A percentile compares a stretch with the other conserved stretches of the same genome.
Evolutionary conservation across 345 rosid species (phyloP).

Genomic region (Lenwebbia sp.): DNA sequence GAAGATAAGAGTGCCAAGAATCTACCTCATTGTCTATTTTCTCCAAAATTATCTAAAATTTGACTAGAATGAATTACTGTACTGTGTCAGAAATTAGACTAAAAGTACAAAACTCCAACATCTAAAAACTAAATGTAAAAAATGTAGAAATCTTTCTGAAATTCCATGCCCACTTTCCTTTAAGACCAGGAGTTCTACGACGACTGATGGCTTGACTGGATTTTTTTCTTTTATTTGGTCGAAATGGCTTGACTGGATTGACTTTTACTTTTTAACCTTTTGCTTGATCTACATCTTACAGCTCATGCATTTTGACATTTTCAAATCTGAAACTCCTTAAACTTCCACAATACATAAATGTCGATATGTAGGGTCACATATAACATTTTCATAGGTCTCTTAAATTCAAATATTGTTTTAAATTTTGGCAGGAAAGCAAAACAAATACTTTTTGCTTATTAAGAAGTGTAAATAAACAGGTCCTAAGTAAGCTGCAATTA

Average conservation of each 20-base stretch:
- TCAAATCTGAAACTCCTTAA: background rate
- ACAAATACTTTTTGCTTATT: background rate
- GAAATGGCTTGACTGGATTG: background rate
- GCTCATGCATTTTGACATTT: background rate
- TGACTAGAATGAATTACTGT: background rate
- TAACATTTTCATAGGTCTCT: background rate
- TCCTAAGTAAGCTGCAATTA: background rate
- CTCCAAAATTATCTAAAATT: background rate
- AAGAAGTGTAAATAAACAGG: background rate
- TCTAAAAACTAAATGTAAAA: background rate
- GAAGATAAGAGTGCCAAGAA: background rate
- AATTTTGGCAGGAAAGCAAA: background rate
- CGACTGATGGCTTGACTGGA: background rate
- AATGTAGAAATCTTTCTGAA: background rate
- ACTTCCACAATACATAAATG: background rate
- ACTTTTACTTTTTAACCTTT: background rate
- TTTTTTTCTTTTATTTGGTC: background rate
- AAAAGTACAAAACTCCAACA: background rate
- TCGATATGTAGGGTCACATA: background rate
- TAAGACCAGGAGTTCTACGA: background rate
- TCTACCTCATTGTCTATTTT: background rate
- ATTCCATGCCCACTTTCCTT: background rate
- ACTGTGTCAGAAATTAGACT: background rate
- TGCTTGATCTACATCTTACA: background rate
- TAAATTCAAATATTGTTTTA: background rate